Conservation (phyloP, 2,329 filamentous ascomycete species). For the Orbilia blumenaviensis region DNA sequence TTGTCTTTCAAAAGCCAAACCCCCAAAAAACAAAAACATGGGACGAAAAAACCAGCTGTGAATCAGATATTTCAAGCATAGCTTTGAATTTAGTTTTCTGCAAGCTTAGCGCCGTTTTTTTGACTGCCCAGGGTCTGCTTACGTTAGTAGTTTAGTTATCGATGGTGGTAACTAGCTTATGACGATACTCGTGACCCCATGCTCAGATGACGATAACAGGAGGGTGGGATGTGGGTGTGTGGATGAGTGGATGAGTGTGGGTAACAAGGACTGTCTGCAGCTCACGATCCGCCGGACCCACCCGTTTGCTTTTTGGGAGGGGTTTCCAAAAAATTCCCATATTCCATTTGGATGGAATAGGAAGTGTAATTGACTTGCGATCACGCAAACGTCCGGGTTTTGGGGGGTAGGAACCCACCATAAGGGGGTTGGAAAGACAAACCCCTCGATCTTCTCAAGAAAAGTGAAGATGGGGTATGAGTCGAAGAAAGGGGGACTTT, state of each 20-base stretch:
- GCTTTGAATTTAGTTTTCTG: neutral
- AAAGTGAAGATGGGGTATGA: no score
- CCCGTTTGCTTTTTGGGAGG: constrained; percentile 18
- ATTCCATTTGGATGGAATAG: constrained; percentile 28
- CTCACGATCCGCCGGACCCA: constrained; percentile 43
- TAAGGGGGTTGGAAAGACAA: constrained; percentile 3
- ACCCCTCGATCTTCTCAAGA: neutral
- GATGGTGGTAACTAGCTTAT: constrained; percentile 14
- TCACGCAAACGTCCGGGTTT: constrained; percentile 9
- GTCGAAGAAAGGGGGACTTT: constrained; percentile 11
- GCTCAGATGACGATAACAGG: constrained; percentile 52
- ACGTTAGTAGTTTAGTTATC: neutral
- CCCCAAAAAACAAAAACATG: no score
- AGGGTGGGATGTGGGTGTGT: constrained; percentile 7
- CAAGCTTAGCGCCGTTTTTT: constrained; percentile 37
- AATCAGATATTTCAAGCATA: constrained; percentile 7
- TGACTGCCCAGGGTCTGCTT: constrained; percentile 22
- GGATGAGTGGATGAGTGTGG: constrained; percentile 5
- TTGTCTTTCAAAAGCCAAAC: neutral
- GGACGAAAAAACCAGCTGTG: constrained; percentile 36
- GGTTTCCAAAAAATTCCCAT: constrained; percentile 18
- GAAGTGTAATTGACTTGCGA: constrained; percentile 47
- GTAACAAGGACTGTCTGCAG: constrained; percentile 17
- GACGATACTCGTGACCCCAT: constrained; percentile 51
- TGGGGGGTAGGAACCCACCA: no score